Evolutionary conservation across 208 protist species (phyloP), one percentile per base, ranked within the genome.

Genomic region (Leishmania turanica): DNA sequence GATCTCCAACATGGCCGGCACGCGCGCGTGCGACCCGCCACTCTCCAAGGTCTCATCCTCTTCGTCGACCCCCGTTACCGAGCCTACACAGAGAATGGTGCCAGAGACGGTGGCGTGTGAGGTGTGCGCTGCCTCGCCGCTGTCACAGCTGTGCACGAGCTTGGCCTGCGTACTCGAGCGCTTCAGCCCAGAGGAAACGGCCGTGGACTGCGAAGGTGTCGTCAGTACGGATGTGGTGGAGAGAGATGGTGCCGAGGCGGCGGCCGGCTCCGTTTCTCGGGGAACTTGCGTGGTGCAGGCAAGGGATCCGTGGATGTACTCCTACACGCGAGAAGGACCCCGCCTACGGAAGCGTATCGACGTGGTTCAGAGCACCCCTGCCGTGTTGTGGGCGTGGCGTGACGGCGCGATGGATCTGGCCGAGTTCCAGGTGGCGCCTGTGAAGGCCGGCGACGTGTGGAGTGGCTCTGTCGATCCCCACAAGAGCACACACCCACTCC

Each of bases 391-490:
- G 47, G 58, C 81, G 47, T 97, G 91, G 93, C 88, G 90, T 5
- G 84, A 92, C 34, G 95, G 95, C 53, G 79, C 81, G 62, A 81
- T 96, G 80, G 86, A 96, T 70, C 45, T 96, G 27, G 49, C 58
- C 34, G 68, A 81, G 51, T 60, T 42, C 53, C 53, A 58, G 15
- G 82, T 85, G 1, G 34, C 37, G 54, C 82, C 49, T 0, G 5
- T 51, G 37, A 54, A 49, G 66, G 13, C 34, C 7, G 1, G 19
- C 56, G 45, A 71, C 21, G 31, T 34, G 3, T 70, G 53, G 42
- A 53, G 42, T n/a, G 27, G 62, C 17, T 24, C 68, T 6, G 51
- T 75, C 2, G 21, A 82, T n/a, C 42, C 60, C 2, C 77, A 80
- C 53, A 86, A 92, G 53, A 87, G 88, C 71, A 87, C 82, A 0